Percentiles rank a stretch among this genome's conserved stretches.
These are phyloP conservation scores for Phycomyces blakesleeanus DNA, from an alignment of 192 early-diverging fungal species.

Conservation along the genomic window DNA sequence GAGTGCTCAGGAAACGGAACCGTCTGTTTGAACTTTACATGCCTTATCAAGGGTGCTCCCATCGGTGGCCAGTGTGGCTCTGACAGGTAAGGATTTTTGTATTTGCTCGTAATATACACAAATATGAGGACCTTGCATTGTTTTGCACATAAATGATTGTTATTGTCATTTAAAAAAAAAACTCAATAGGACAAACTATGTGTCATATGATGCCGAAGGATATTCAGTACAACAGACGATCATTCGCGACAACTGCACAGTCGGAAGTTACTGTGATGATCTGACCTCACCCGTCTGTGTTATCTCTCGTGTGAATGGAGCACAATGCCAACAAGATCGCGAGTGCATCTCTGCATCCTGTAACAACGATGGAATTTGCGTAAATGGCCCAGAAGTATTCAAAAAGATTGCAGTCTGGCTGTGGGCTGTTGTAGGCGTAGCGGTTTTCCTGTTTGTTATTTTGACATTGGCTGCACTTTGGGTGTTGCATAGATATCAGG, in stretches of 20 bases:
- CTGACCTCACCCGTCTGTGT: slow-evolving; percentile 2
- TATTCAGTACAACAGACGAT: slow-evolving; percentile 14
- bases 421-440: slow-evolving; percentile 26
- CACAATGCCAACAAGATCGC: slow-evolving; percentile 28
- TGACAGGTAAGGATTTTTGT: slow-evolving; percentile 27
- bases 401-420: slow-evolving; percentile 17
- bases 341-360: slow-evolving; percentile 29
- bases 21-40: slow-evolving; percentile 31
- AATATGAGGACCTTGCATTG: too few relatives aligned
- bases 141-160: too few relatives aligned
- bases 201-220: slow-evolving; percentile 22
- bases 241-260: slow-evolving; percentile 37
- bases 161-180: slow-evolving; percentile 3
- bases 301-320: slow-evolving; percentile 5
- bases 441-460: slow-evolving; percentile 30
- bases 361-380: slow-evolving; percentile 18
- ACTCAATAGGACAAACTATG: slow-evolving; percentile 18
- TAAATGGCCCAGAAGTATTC: slow-evolving; percentile 32
- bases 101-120: too few relatives aligned
- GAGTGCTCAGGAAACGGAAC: slow-evolving; percentile 23
- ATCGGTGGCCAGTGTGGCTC: slow-evolving; percentile 27
- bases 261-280: slow-evolving; percentile 21
- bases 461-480: slow-evolving; percentile 18
- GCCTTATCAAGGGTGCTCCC: slow-evolving; percentile 28
- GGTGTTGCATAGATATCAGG: slow-evolving; percentile 37